Base-by-base conservation (phyloP, 2,329 filamentous ascomycete species). In the Cladosporium halotolerans region DNA sequence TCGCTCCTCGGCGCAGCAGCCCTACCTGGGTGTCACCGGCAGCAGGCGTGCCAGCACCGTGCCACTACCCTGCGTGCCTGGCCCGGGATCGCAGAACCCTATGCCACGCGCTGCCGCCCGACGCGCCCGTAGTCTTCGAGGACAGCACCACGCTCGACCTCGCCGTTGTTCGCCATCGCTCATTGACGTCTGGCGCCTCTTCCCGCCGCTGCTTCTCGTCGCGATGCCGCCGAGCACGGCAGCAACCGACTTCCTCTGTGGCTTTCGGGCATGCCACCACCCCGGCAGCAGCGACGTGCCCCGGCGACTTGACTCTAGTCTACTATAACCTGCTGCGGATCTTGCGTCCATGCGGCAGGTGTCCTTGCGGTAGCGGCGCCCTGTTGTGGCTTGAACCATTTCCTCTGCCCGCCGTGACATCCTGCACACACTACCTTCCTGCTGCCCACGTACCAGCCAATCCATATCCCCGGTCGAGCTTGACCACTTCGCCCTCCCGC, bases 391-490 rank as follows among this genome's bases (percentile, higher is more conserved):
- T 23, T 44, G 48, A 51, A 51, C 31, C 40, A 28, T 44, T 51
- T 51, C 48, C 43, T 34, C 34, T 19, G 28, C 36, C 13, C 36
- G 36, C 36, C 36, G n/a, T 14, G 36, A 39, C 36, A 39, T 23
- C 48, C 48, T 51, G 14, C 40, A 36, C 32, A 42, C 48, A 41
- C 45, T 9, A 31, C 40, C 40, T 40, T 43, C 32, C 42, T 31
- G 33, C 48, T 44, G 48, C 31, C 23, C 48, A 51, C 39, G 48
- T 51, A 51, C 48, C 39, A 40, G 16, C 40, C 31, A 36, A 42
- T 32, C 48, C 40, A 43, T 38, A 23, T 38, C 48, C 48, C 48
- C 48, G 48, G 48, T 51, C 48, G 48, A 51, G 39, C 48, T 10
- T 41, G 46, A 23, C 23, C 23, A 40, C 4, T 38, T 18, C 38